Evolutionary conservation across 805 yeast species (phyloP), one percentile per base, ranked within the genome.

Genomic region (Nakazawaea laoshanensis): DNA sequence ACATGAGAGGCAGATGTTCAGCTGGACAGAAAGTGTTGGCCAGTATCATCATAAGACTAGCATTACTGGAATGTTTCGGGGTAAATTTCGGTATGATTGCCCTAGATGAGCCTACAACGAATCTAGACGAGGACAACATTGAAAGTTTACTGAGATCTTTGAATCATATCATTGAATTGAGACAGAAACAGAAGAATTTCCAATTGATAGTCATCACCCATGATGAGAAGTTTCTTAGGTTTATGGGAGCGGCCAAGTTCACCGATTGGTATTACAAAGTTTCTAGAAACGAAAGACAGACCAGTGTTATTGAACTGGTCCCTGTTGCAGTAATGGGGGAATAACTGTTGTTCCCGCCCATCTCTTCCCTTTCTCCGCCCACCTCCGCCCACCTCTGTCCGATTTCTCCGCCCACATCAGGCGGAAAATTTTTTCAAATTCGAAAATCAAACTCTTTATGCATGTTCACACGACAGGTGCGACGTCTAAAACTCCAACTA

Each of bases 11-110:
- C 0, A 62, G 98, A 37, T 92, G 99, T 53, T 85, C 96, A 2
- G 97, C 98, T 0, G 99, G 99, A 0, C 99, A 92, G 55, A 85
- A 87, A 48, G 96, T 92, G 4, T 57, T 92, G 29, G 96, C 97
- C 0, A 80, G 94, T 24, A 88, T 92, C 30, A 76, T 92, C 20
- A 89, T 92, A 36, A 66, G 99, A 35, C 59, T 92, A 36, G 96
- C 96, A 0, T 61, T 92, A 30, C 92, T 97, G 1, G 97, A 92
- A 55, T 85, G 96, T 48, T 89, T 92, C 61, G 97, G 98, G 6
- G 68, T 77, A 2, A 85, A 83, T 49, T 89, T 96, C 61, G 98
- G 98, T 31, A 82, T 92, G 56, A 85, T 92, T 45, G 95, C 97
- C 0, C 64, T 92, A 24, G 99, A 92, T 57, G 99, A 92, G 57